A percentile compares a stretch with the other conserved stretches of the same genome.
These are phyloP conservation scores for Exophiala aquamarina DNA, from an alignment of 2,329 filamentous ascomycete species.

Conservation along the genomic window DNA sequence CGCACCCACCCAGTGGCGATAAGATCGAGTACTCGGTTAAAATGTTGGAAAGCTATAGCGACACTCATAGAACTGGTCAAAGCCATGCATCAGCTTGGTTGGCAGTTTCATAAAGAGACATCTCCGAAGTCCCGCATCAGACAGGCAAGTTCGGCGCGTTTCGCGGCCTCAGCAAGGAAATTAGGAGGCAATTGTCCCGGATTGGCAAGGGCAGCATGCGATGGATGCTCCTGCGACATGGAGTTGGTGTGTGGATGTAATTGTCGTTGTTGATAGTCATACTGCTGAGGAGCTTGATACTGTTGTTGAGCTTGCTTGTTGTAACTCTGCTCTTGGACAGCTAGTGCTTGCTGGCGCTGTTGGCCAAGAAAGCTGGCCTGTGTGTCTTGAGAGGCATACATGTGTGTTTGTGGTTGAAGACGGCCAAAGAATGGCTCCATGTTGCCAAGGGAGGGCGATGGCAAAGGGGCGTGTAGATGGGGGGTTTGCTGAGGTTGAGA, in stretches of 20 bases:
- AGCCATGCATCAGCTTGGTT: neutral
- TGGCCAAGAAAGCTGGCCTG: conserved; percentile 14
- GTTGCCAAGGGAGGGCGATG: conserved; percentile 27
- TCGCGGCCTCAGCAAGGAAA: conserved; percentile 88
- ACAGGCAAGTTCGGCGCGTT: conserved; percentile 86
- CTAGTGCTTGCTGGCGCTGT: conserved; percentile 17
- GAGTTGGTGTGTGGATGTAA: conserved; percentile 28
- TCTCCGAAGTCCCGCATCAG: conserved; percentile 83
- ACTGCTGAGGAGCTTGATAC: conserved; percentile 13
- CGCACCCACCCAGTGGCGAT: neutral
- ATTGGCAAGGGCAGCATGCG: conserved; percentile 14
- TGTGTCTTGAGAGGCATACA: conserved; percentile 18
- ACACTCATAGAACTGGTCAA: neutral
- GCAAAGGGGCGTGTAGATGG: conserved; percentile 25
- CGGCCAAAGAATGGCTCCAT: conserved; percentile 25
- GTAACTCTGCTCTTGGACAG: conserved; percentile 5
- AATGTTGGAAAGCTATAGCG: neutral
- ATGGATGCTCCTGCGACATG: conserved; percentile 26
- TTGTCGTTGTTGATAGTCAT: conserved; percentile 23
- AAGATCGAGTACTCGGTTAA: neutral
- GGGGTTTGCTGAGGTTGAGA: conserved; percentile 21
- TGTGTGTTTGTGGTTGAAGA: conserved; percentile 21
- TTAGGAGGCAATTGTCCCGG: conserved; percentile 68
- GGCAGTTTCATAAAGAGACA: conserved; percentile 51
- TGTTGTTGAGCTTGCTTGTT: conserved; percentile 6